A percentile compares a stretch with the other conserved stretches of the same genome.
These are phyloP conservation scores for Cucumis sativus DNA, from an alignment of 306 rosid genomes.

Conservation along the genomic window DNA sequence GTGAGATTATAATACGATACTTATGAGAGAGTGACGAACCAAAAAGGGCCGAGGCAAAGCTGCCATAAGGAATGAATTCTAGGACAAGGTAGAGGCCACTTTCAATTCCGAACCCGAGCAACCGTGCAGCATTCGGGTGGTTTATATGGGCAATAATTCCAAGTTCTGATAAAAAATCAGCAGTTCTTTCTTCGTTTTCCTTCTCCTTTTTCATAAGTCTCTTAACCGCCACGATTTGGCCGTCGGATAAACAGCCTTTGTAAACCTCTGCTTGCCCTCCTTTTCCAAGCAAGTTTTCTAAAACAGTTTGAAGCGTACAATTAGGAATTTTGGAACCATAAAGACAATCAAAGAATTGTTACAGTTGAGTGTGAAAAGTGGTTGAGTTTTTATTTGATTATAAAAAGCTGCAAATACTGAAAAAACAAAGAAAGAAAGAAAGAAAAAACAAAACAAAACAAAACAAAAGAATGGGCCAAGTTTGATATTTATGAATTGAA, in stretches of 20 bases:
- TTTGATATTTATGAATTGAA: not conserved
- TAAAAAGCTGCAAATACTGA: not conserved
- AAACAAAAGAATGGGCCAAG: too few species aligned
- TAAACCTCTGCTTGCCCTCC: constrained; percentile 98
- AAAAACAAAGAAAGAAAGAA: not conserved
- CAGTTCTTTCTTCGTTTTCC: constrained; percentile 52
- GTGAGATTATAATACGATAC: not conserved
- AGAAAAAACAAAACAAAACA: too few species aligned
- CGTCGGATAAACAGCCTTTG: constrained; percentile 51
- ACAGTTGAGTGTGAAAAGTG: not conserved
- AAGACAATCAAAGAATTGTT: not conserved
- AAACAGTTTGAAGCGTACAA: not conserved
- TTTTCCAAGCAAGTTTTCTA: constrained; percentile 76
- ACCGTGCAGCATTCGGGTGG: constrained; percentile 63
- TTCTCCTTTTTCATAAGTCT: constrained; percentile 53
- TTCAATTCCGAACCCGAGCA: constrained; percentile 76
- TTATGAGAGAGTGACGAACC: constrained; percentile 21
- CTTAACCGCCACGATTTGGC: constrained; percentile 71
- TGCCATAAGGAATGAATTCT: constrained; percentile 59
- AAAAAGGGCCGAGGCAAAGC: constrained; percentile 71
- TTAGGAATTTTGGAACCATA: not conserved
- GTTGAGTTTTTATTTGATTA: not conserved
- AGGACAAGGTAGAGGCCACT: constrained; percentile 75
- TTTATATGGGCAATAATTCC: constrained; percentile 87
- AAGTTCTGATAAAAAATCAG: constrained; percentile 75